Base-by-base conservation (phyloP, 768 basidiomycete genomes). In the Tulasnella sp. region DNA sequence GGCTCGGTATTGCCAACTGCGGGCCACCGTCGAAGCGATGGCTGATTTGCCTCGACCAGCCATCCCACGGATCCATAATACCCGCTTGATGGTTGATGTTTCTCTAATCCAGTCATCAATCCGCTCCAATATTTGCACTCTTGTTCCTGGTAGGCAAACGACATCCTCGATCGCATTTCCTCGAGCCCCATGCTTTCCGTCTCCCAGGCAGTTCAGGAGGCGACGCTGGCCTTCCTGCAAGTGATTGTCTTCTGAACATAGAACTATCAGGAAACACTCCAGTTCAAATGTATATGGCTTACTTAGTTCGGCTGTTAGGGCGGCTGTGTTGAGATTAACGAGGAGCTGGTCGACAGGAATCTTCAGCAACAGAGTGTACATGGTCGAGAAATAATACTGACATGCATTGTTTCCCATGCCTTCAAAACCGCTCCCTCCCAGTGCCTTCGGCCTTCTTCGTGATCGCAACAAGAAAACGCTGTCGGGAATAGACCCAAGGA, bases 171-270 rank as follows among this genome's bases (percentile, higher is more conserved):
- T 98, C 96, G 85, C 98, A 97, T 2, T 97, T 99, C 86, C 97
- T 96, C 0, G 88, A 99, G 8, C 98, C 97, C 0, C 97, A 99
- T 85, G 93, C 99, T 75, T 96, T 98, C 84, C 97, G 96, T 2
- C 96, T 98, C 90, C 96, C 98, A 82, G 98, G 98, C 11, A 92
- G 97, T 12, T 98, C 99, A 85, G 99, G 98, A 98, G 99, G 97
- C 2, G 98, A 99, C 85, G 88, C 0, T n/a, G 2, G 5, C 24
- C 4, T n/a, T 24, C 54, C 54, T 54, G 54, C 2, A n/a, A 8
- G 11, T n/a, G 24, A 11, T 0, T 22, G 54, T 54, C 11, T 24
- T 54, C 54, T 54, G 24, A 54, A n/a, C 24, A 11, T 12, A 54
- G 1, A n/a, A 0, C 2, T n/a, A 11, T 54, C 54, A 54, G 86